Percentiles rank a stretch among this genome's conserved stretches.
Evolutionary conservation across 2,329 filamentous ascomycete species (phyloP).

Genomic region (Sporothrix luriei): DNA sequence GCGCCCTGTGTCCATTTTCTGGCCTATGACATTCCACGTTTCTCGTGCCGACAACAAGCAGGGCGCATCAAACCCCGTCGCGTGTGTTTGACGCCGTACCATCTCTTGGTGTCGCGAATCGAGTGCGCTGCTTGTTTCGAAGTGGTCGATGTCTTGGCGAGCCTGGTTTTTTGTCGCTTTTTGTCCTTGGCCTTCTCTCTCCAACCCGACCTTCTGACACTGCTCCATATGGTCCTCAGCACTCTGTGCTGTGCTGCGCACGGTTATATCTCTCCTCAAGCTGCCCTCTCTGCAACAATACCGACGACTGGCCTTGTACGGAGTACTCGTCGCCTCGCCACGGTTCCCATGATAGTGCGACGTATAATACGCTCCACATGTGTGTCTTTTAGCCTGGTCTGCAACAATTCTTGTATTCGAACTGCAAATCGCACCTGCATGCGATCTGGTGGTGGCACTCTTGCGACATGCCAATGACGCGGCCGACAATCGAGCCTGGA

Average conservation of each 20-base stretch:
- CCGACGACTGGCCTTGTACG: not conserved
- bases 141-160: not conserved
- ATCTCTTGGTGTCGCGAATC: not conserved
- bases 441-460: not conserved
- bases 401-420: too few species aligned
- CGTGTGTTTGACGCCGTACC: not conserved
- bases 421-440: not conserved
- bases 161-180: too few species aligned
- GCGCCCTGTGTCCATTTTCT: too few species aligned
- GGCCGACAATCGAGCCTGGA: not conserved
- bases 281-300: too few species aligned
- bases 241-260: not conserved
- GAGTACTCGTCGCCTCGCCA: not conserved
- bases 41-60: not conserved
- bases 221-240: too few species aligned
- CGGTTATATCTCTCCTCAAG: not conserved
- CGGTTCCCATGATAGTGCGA: not conserved
- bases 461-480: not conserved
- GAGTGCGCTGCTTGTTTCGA: slow-evolving; percentile 18
- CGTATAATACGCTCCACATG: not conserved
- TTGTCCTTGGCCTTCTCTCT: not conserved
- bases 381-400: too few species aligned
- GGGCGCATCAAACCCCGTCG: not conserved
- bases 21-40: too few species aligned
- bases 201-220: not conserved